A percentile compares a stretch with the other conserved stretches of the same genome.
These are phyloP conservation scores for Calonectria hongkongensis DNA, from an alignment of 2,329 filamentous ascomycete genomes.

Conservation along the genomic window DNA sequence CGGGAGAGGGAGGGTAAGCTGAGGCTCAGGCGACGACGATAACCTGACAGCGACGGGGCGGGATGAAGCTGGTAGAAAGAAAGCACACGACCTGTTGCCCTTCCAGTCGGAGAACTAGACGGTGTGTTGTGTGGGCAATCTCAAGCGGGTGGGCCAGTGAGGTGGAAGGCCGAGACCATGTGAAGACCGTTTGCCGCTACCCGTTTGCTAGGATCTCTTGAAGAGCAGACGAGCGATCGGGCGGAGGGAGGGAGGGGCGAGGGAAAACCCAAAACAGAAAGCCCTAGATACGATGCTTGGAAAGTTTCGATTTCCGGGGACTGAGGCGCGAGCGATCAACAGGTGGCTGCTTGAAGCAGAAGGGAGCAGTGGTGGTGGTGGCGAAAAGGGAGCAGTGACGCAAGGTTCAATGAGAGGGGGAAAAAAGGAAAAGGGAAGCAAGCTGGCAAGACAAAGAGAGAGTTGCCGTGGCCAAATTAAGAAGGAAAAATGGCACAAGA, in stretches of 20 bases:
- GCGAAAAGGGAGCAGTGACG: constrained; percentile 4
- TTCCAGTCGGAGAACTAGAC: constrained; percentile 54
- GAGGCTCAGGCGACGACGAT: constrained; percentile 33
- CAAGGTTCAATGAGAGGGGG: constrained; percentile 1
- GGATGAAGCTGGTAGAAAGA: constrained; percentile 51
- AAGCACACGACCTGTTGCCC: constrained; percentile 65
- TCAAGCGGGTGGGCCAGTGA: constrained; percentile 56
- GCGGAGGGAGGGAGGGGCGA: constrained; percentile 14
- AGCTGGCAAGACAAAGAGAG: neutral
- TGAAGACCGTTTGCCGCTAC: constrained; percentile 50
- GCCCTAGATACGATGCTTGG: neutral
- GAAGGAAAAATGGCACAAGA: neutral
- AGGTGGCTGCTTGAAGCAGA: neutral
- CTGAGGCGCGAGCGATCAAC: constrained; percentile 13
- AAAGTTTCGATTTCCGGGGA: constrained; percentile 1
- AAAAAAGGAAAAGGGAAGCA: neutral
- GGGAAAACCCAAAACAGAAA: constrained; percentile 2
- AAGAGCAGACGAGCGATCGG: constrained; percentile 8
- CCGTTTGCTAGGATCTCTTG: constrained; percentile 20
- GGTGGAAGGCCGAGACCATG: constrained; percentile 54
- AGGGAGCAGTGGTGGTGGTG: neutral
- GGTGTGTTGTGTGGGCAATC: constrained; percentile 53
- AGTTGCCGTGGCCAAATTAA: neutral
- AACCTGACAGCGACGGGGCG: constrained; percentile 35
- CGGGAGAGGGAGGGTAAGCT: constrained; percentile 33